Conservation (phyloP, 208 protist genomes). For the Sergeia podlipaevii region DNA sequence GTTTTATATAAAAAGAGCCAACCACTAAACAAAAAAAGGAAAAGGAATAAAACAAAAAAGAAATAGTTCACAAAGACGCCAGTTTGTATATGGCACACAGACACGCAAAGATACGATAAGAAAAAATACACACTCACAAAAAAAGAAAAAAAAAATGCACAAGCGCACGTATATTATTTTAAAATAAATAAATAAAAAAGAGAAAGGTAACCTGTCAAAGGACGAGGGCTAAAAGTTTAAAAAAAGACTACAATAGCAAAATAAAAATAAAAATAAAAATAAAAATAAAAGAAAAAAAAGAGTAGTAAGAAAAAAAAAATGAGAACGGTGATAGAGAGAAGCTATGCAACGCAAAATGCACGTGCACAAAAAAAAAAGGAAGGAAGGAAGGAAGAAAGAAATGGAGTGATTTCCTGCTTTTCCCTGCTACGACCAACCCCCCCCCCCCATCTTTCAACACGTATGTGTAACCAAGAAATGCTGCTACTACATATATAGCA, state of each 20-base stretch:
- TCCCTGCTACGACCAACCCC: too few relatives aligned
- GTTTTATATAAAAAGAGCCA: constrained; percentile 4
- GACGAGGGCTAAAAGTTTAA: neutral
- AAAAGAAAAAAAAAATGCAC: constrained; percentile 4
- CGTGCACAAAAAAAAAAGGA: too few relatives aligned
- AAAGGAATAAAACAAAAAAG: constrained; percentile 9
- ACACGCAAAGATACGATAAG: too few relatives aligned
- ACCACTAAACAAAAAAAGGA: constrained; percentile 4
- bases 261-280: constrained; percentile 7
- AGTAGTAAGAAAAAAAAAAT: constrained; percentile 11
- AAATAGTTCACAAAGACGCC: constrained; percentile 1
- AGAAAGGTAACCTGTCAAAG: neutral
- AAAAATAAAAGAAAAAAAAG: neutral
- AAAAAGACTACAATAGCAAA: neutral
- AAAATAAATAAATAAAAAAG: constrained; percentile 3
- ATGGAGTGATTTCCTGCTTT: too few relatives aligned
- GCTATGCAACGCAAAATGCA: too few relatives aligned
- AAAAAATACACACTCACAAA: too few relatives aligned
- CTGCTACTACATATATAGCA: too few relatives aligned
- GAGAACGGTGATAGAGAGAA: constrained; percentile 7
- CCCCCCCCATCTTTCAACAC: too few relatives aligned
- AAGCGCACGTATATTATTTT: neutral
- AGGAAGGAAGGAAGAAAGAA: too few relatives aligned
- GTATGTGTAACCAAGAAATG: too few relatives aligned
- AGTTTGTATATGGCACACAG: too few relatives aligned